Evolutionary conservation across 2,329 filamentous ascomycete species (phyloP).

Genomic region (Cercospora janseana): DNA sequence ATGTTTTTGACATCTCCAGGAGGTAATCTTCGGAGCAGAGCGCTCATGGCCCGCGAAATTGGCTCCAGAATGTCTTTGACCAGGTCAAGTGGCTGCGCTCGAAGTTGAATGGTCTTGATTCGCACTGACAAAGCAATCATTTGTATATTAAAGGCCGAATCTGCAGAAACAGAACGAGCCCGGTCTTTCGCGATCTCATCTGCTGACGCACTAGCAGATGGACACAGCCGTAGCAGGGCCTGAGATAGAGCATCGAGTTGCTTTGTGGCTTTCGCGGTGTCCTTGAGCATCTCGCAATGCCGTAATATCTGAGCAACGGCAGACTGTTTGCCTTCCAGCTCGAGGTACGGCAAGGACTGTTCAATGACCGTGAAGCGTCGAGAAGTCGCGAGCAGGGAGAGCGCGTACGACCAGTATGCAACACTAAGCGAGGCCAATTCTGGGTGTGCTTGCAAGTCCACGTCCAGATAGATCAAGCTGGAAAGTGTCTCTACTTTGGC

Average conservation of each 20-base stretch:
- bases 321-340: conserved; percentile 54
- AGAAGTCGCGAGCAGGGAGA: conserved; percentile 61
- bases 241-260: conserved; percentile 68
- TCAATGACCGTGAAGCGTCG: conserved; percentile 62
- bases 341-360: conserved; percentile 56
- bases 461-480: conserved; percentile 61
- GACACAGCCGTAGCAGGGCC: conserved; percentile 62
- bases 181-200: conserved; percentile 57
- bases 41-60: conserved; percentile 60
- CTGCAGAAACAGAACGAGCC: conserved; percentile 57
- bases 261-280: conserved; percentile 56
- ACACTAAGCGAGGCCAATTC: conserved; percentile 55
- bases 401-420: conserved; percentile 62
- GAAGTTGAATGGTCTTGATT: conserved; percentile 64
- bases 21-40: conserved; percentile 47
- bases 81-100: conserved; percentile 58
- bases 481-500: conserved; percentile 47
- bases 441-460: conserved; percentile 41
- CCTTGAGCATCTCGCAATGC: conserved; percentile 49
- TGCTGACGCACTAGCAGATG: conserved; percentile 63
- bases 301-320: conserved; percentile 58
- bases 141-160: conserved; percentile 62
- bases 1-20: not conserved
- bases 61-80: conserved; percentile 66
- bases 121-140: conserved; percentile 60